phyloP scores from a whole-genome alignment of 78 protist species.

The Bodo saltans region DNA sequence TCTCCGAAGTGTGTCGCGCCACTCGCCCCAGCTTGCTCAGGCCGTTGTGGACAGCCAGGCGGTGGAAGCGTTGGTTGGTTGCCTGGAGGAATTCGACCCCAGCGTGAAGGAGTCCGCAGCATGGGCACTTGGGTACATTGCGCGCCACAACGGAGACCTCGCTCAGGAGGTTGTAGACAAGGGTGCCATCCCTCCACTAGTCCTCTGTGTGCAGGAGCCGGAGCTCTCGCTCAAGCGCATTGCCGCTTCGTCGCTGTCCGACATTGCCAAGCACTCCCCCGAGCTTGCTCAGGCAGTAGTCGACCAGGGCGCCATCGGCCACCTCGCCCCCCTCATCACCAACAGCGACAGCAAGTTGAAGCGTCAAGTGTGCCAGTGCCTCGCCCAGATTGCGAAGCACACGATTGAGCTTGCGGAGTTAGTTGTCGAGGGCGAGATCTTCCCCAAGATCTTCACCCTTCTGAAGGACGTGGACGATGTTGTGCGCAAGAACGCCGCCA shows the following conservation, averaged over 20 bases:
- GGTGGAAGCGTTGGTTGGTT: conserved; percentile 65
- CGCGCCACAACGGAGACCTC: conserved; percentile 44
- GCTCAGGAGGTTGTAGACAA: conserved; percentile 70
- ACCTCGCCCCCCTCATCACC: conserved; percentile 63
- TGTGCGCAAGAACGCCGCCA: conserved; percentile 82
- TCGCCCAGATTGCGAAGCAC: conserved; percentile 87
- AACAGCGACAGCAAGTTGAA: conserved; percentile 74
- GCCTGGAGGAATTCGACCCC: conserved; percentile 87
- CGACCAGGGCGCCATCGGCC: conserved; percentile 76
- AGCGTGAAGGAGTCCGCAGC: conserved; percentile 86
- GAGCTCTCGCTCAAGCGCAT: conserved; percentile 81
- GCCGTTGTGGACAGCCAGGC: conserved; percentile 83
- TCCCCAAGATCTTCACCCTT: conserved; percentile 69
- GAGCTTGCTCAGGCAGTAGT: conserved; percentile 83
- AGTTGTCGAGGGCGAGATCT: conserved; percentile 80
- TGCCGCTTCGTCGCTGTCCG: conserved; percentile 74
- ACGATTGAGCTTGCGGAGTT: conserved; percentile 81
- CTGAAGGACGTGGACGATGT: conserved; percentile 74
- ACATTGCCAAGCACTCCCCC: conserved; percentile 82
- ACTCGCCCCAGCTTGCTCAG: conserved; percentile 80
- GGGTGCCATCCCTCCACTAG: conserved; percentile 80
- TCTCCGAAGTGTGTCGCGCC: conserved; percentile 77
- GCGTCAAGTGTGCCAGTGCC: conserved; percentile 68
- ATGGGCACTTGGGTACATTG: conserved; percentile 88
- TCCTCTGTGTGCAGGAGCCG: conserved; percentile 89